phyloP scores from a whole-genome alignment of 2,329 filamentous ascomycete genomes.

The Sordariomycetes sp. region DNA sequence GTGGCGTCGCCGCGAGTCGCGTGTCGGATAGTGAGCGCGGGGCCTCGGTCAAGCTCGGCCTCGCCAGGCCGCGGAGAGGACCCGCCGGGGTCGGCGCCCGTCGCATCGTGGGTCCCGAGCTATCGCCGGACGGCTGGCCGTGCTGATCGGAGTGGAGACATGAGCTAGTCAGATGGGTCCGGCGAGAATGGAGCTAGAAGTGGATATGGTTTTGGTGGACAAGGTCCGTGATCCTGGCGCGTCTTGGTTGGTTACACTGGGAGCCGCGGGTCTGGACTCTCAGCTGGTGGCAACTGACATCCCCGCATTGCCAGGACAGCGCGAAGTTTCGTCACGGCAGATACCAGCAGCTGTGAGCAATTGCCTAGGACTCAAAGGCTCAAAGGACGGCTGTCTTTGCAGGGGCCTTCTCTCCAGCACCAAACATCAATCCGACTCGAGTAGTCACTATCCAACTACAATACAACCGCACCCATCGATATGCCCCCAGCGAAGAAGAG shows the following conservation, averaged over 20 bases:
- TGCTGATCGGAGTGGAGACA: not conserved
- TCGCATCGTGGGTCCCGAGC: not conserved
- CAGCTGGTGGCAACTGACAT: not conserved
- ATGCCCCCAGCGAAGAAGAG: conserved; percentile 4
- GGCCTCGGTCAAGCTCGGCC: not conserved
- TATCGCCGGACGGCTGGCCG: not conserved
- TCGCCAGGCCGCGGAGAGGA: not conserved
- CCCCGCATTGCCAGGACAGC: too few species aligned
- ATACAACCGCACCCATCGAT: not conserved
- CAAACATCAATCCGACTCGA: not conserved
- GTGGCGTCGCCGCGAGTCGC: not conserved
- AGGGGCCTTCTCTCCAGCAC: not conserved
- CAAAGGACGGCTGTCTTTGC: not conserved
- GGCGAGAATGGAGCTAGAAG: not conserved
- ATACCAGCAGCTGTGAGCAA: too few species aligned
- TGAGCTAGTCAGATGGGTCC: not conserved
- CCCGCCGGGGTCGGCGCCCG: not conserved
- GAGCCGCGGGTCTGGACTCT: not conserved
- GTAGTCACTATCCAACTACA: not conserved
- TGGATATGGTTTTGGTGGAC: not conserved
- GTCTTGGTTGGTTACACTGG: not conserved
- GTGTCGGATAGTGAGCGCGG: not conserved
- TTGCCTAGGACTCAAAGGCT: not conserved
- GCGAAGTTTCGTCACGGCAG: too few species aligned
- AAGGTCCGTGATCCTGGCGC: not conserved